A percentile compares a stretch with the other conserved stretches of the same genome.
Evolutionary conservation across 208 protist species (phyloP).

Genomic region (Trypanosoma mega): DNA sequence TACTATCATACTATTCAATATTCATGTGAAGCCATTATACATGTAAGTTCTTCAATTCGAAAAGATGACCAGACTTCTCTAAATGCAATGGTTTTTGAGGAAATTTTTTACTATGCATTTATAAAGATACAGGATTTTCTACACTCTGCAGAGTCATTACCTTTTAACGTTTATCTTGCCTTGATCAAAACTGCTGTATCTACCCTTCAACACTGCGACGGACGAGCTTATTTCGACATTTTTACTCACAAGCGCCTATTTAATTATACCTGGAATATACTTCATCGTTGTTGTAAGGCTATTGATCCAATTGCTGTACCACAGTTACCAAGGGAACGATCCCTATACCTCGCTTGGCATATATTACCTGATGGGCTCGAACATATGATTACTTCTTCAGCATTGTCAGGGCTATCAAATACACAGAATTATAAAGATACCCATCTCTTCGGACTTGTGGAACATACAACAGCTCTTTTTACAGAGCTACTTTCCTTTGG

Average conservation of each 20-base stretch:
- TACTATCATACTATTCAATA: slow-evolving; percentile 9
- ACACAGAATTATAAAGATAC: neutral
- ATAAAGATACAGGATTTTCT: slow-evolving; percentile 14
- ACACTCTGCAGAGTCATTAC: slow-evolving; percentile 5
- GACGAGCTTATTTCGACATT: slow-evolving; percentile 6
- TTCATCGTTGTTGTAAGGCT: slow-evolving; percentile 24
- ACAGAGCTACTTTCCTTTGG: slow-evolving; percentile 15
- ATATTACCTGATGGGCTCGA: slow-evolving; percentile 12
- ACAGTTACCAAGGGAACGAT: slow-evolving; percentile 9
- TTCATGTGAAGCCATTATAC: slow-evolving; percentile 6
- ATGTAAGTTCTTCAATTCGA: neutral
- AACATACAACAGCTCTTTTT: slow-evolving; percentile 11
- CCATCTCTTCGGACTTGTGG: slow-evolving; percentile 9
- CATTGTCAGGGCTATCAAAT: slow-evolving; percentile 18
- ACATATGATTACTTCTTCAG: slow-evolving; percentile 5
- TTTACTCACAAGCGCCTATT: slow-evolving; percentile 21
- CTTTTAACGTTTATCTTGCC: slow-evolving; percentile 13
- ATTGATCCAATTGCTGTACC: slow-evolving; percentile 19
- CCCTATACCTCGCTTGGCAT: slow-evolving; percentile 7
- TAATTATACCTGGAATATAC: slow-evolving; percentile 22
- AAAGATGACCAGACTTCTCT: neutral
- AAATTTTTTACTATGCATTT: slow-evolving; percentile 20
- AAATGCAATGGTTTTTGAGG: neutral
- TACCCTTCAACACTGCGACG: slow-evolving; percentile 4
- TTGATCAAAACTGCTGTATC: slow-evolving; percentile 9